phyloP scores from a whole-genome alignment of 2,329 filamentous ascomycete genomes.

The Apiospora hydei region DNA sequence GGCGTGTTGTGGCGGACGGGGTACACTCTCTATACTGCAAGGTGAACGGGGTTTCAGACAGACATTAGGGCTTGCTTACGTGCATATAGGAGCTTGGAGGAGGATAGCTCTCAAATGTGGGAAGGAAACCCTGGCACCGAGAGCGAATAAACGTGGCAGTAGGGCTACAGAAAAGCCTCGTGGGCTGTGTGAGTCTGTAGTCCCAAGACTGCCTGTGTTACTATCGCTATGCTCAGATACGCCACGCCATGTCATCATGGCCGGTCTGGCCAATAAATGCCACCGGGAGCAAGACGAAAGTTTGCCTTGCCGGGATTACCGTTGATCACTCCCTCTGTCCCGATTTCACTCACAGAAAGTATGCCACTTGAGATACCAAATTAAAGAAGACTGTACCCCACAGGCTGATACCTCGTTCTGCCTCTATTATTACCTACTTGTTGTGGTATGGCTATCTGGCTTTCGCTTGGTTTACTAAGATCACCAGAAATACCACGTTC shows the following conservation, averaged over 20 bases:
- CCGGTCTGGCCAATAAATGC: neutral
- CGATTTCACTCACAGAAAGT: neutral
- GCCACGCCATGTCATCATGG: neutral
- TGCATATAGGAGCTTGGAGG: neutral
- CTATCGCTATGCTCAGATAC: neutral
- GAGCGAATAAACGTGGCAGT: neutral
- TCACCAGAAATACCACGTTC: neutral
- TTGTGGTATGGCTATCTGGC: no score
- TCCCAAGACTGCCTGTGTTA: neutral
- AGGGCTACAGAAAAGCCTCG: neutral
- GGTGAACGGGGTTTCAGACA: neutral
- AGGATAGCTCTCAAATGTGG: neutral
- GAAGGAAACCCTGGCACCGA: neutral
- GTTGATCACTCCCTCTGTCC: neutral
- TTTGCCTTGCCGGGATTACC: neutral
- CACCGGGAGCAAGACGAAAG: neutral
- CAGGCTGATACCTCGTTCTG: no score
- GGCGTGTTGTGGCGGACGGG: neutral
- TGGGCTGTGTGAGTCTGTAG: neutral
- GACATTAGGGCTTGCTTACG: neutral
- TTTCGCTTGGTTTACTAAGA: neutral
- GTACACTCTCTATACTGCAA: neutral
- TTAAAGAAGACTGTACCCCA: neutral
- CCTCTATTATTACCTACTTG: slow-evolving; percentile 1
- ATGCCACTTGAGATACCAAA: neutral